These are phyloP conservation scores for Ochetophila trinervis DNA, from an alignment of 306 rosid genomes.

Conservation along the genomic window DNA sequence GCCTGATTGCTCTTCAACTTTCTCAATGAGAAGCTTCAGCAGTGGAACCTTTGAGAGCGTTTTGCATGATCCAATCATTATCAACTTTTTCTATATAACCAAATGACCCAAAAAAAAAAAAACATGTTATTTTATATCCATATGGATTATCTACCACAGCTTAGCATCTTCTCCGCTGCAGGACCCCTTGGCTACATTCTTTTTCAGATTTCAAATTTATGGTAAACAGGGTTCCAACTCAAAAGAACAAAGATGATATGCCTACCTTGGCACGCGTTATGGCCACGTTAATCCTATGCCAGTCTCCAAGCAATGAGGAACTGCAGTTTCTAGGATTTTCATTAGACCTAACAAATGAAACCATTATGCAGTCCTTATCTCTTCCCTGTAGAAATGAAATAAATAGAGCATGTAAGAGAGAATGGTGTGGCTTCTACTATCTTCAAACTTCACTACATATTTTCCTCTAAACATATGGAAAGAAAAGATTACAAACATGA, in stretches of 20 bases:
- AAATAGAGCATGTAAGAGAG: background rate
- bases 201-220: too few relatives aligned
- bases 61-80: constrained; percentile 84
- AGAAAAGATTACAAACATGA: background rate
- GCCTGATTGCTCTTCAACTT: constrained; percentile 84
- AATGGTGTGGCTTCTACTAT: constrained; percentile 6
- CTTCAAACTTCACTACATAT: background rate
- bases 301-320: constrained; percentile 85
- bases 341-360: constrained; percentile 81
- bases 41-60: constrained; percentile 72
- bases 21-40: constrained; percentile 76
- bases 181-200: too few relatives aligned
- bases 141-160: background rate
- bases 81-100: constrained; percentile 68
- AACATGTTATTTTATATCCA: background rate
- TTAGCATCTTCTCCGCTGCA: background rate
- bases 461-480: too few relatives aligned
- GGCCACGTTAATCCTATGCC: constrained; percentile 96
- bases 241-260: background rate
- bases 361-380: constrained; percentile 88
- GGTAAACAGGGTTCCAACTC: background rate
- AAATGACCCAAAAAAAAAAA: background rate
- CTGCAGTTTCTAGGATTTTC: constrained; percentile 67
- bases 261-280: constrained; percentile 89
- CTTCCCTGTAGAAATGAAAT: constrained; percentile 59